Evolutionary conservation across 2,329 filamentous ascomycete species (phyloP), one percentile per base, ranked within the genome.

Genomic region (Ambrosiella xylebori): DNA sequence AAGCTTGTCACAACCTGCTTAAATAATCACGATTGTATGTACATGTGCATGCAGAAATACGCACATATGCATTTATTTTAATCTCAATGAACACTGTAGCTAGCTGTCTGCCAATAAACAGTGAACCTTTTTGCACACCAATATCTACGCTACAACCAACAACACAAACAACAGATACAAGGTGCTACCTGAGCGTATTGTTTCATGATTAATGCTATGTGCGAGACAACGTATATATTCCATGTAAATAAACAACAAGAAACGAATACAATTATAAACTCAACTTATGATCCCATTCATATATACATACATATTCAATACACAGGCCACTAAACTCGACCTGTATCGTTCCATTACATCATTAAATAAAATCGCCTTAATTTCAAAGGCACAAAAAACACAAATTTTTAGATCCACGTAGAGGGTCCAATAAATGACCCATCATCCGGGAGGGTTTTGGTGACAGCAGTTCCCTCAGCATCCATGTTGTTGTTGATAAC

Each of bases 401-500:
- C 44, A 1, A 11, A 56, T 40, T 40, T 37, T 40, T 52, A 40
- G 44, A 59, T 58, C 66, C 66, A 68, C 1, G 38, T 53, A 1
- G 57, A 58, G 1, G 67, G 67, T 0, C 67, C 65, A 27, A 68
- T 61, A 47, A 66, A 67, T 5, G 63, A 65, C 0, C 63, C 63
- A 56, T 65, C 65, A 7, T 65, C 56, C 11, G 65, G 64, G 2
- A 68, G 63, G 1, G 57, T 47, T 62, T 66, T 67, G 1, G 65
- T 64, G 1, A 68, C 65, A 6, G 67, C 67, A 8, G 63, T 57
- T 11, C 59, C 63, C 0, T 66, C 56, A 1, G 54, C 60, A 52
- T 71, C 67, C 50, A 71, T 61, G 40, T 68, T 73, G 57, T 67
- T 62, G 2, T 63, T 63, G 1, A 64, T 62, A 1, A 72, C 68